These are phyloP conservation scores for Tolypocladium album DNA, from an alignment of 2,329 filamentous ascomycete species.

Conservation along the genomic window DNA sequence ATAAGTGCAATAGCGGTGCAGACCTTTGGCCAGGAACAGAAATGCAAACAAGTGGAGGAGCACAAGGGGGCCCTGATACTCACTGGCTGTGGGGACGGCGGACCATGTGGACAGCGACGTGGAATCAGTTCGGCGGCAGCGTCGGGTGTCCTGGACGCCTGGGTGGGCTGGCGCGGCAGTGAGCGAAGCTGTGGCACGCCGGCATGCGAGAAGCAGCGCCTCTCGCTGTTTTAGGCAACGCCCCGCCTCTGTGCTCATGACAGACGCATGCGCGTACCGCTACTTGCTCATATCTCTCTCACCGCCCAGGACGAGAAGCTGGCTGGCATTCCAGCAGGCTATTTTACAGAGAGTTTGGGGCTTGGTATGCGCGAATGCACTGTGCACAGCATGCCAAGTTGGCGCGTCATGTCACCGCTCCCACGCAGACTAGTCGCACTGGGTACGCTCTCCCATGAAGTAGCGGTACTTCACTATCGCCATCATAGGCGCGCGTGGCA, in stretches of 20 bases:
- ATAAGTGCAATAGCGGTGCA: too few relatives aligned
- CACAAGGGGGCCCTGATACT: too few relatives aligned
- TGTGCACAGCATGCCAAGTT: background rate
- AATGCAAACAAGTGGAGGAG: too few relatives aligned
- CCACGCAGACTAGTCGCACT: background rate
- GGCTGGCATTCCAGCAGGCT: background rate
- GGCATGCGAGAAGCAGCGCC: background rate
- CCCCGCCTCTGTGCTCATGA: conserved; percentile 5
- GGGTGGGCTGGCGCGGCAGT: background rate
- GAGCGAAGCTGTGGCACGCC: background rate
- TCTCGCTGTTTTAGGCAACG: background rate
- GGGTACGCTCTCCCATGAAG: background rate
- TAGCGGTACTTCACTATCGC: background rate
- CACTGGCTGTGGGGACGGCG: too few relatives aligned
- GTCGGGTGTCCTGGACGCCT: background rate
- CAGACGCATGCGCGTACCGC: conserved; percentile 1
- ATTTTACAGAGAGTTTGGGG: background rate
- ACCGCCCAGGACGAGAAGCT: background rate
- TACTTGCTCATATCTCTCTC: conserved; percentile 3
- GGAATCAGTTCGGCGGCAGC: too few relatives aligned
- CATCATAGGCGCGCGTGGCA: background rate
- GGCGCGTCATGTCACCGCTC: too few relatives aligned
- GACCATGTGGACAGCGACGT: too few relatives aligned
- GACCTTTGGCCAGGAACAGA: too few relatives aligned
- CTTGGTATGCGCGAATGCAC: background rate